Base-by-base conservation (phyloP, 1,284 basidiomycete species). In the Anthracocystis setariae region DNA sequence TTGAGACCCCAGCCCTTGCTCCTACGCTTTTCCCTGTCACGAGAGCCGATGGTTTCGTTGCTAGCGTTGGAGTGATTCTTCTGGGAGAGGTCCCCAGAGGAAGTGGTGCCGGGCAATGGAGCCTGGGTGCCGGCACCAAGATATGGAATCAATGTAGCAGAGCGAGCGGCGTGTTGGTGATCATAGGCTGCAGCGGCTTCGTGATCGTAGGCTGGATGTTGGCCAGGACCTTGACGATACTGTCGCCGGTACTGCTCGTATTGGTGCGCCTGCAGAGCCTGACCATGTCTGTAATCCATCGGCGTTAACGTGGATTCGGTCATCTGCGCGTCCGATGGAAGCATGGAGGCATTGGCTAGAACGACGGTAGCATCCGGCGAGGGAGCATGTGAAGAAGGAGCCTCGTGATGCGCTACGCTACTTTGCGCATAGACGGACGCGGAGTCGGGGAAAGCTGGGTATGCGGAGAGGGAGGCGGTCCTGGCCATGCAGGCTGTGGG, bases 381-480 rank as follows among this genome's bases (percentile, higher is more conserved):
- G 3, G 53, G 68, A 10, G 52, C 51, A 25, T 21, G 48, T 23
- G 61, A 58, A 8, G 60, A 39, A 18, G 45, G 46, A 17, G 48
- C 68, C 10, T 74, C 71, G 44, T 65, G 65, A 7, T 71, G 66
- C 5, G 55, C 48, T 25, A 65, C 64, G 39, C 46, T 63, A 57
- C 71, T 74, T 8, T 50, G 46, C 12, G 61, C 62, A 47, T 76
- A 73, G n/a, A 59, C 21, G 8, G 76, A 78, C 2, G 72, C 76
- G 32, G 75, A 77, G 15, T 78, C 75, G 12, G 76, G 76, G 39
- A 78, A 77, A 5, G 75, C 73, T 1, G 76, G 73, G 42, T 77
- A 77, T 27, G 67, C 70, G 20, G 75, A 73, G 12, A 74, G 48
- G 2, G 66, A 53, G 13, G 52, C 66, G 8, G 65, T 60, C 17